Evolutionary conservation across 495 filamentous ascomycete species (phyloP), one percentile per base, ranked within the genome.

Genomic region (Penicillium parvum): DNA sequence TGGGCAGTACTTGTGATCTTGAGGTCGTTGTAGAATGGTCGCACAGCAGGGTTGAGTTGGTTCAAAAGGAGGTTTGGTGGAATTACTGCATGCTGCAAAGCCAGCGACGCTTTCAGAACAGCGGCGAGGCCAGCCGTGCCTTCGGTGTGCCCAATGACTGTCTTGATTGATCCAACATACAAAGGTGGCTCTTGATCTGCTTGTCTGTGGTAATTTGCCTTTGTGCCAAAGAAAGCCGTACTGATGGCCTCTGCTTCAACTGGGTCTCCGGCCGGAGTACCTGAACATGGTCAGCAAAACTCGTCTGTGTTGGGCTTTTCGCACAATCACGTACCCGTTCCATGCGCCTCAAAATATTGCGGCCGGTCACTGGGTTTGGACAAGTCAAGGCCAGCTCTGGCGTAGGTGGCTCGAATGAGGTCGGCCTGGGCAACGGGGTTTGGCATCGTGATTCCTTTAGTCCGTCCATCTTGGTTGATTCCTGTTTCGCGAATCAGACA

Each of bases 41-140:
- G 28, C 1, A 55, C 40, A 0, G 32, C 16, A 1, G 55, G 32
- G 22, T 48, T 83, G 2, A 82, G 59, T 1, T 61, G 59, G 0
- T 74, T 47, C 15, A 84, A 66, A n/a, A 72, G 69, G 2, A 82
- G 42, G 27, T 85, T 87, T 0, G 81, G 77, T 0, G 81, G 77
- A 6, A 86, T 67, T 0, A 55, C 37, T 1, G 49, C 53, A 39
- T 82, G 54, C 43, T 76, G 65, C 26, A 88, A 57, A 4, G 75
- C 57, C 7, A 64, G 28, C 1, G 48, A 47, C 8, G 63, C 55
- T 37, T 68, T 66, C 6, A 71, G 18, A 1, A 68, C 36, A 0
- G 53, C 60, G 0, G 84, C 83, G 21, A 85, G 32, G 3, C 82
- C 82, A 7, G 80, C 79, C 2, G 74, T 66, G 1, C 73, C 79